A percentile compares a stretch with the other conserved stretches of the same genome.
Evolutionary conservation across 1,284 basidiomycete species (phyloP).

Genomic region (Rhodotorula sp.): DNA sequence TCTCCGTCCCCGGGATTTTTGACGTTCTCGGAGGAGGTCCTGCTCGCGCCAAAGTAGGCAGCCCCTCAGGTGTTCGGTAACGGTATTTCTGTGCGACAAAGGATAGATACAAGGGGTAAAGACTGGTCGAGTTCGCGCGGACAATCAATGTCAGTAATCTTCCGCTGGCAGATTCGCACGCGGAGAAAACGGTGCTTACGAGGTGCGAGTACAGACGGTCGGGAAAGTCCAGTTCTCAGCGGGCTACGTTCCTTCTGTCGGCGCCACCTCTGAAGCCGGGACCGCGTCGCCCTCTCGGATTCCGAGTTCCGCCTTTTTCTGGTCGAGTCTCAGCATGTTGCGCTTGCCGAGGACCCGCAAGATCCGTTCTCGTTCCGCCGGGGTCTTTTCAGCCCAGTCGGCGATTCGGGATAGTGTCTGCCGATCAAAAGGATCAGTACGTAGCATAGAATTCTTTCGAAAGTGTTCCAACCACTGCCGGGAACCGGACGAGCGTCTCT

Average conservation of each 20-base stretch:
- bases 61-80: no score
- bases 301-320: conserved; percentile 22
- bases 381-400: conserved; percentile 27
- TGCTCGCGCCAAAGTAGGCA: no score
- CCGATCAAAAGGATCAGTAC: not conserved
- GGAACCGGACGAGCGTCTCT: not conserved
- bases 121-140: no score
- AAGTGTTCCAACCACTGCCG: no score
- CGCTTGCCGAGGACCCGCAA: conserved; percentile 35
- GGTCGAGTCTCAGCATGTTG: conserved; percentile 28
- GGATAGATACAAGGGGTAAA: no score
- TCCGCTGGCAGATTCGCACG: no score
- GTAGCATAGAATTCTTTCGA: not conserved
- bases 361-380: conserved; percentile 21
- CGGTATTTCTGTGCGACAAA: no score
- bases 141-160: no score
- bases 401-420: conserved; percentile 34
- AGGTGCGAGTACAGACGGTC: no score
- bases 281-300: not conserved
- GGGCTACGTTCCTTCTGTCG: not conserved
- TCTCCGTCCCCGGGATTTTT: no score
- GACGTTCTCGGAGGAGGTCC: no score
- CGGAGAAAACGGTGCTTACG: no score
- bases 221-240: not conserved
- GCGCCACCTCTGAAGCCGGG: not conserved